phyloP scores from a whole-genome alignment of 2,329 filamentous ascomycete genomes.

The Karstenula rhodostoma region DNA sequence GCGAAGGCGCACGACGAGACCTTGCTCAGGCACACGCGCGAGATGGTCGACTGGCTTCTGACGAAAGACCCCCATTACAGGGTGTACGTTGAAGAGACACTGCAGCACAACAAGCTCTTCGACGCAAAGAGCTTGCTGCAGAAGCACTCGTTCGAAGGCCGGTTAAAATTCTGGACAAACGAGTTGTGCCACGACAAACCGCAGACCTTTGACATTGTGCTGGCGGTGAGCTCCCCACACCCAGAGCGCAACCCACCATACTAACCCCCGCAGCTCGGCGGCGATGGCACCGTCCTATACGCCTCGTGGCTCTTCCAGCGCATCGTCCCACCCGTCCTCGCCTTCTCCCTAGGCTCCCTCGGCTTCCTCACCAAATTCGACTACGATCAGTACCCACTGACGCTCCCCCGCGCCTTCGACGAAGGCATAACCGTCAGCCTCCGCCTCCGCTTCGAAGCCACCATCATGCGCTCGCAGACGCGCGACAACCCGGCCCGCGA shows the following conservation, averaged over 20 bases:
- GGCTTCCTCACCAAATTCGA: slow-evolving; percentile 98
- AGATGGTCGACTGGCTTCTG: slow-evolving; percentile 82
- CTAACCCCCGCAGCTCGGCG: slow-evolving; percentile 67
- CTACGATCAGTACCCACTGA: slow-evolving; percentile 76
- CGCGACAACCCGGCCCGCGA: slow-evolving; percentile 45
- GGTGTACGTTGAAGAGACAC: slow-evolving; percentile 81
- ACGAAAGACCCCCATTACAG: slow-evolving; percentile 74
- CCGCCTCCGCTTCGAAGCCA: slow-evolving; percentile 89
- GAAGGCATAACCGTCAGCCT: slow-evolving; percentile 90
- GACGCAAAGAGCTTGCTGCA: slow-evolving; percentile 73
- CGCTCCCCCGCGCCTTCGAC: slow-evolving; percentile 74
- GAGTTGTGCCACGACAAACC: slow-evolving; percentile 79
- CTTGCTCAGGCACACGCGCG: slow-evolving; percentile 78
- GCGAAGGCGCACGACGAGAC: slow-evolving; percentile 91
- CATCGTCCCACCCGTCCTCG: slow-evolving; percentile 90
- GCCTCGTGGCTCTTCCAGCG: slow-evolving; percentile 97
- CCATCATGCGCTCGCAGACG: slow-evolving; percentile 81
- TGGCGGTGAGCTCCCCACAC: slow-evolving; percentile 65
- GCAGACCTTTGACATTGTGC: slow-evolving; percentile 90
- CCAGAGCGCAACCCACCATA: not conserved
- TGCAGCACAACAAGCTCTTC: slow-evolving; percentile 76
- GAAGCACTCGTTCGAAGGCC: slow-evolving; percentile 64
- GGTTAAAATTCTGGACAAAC: slow-evolving; percentile 84
- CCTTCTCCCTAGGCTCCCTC: slow-evolving; percentile 88
- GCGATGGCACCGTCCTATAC: slow-evolving; percentile 96